A percentile compares a stretch with the other conserved stretches of the same genome.
phyloP scores from a whole-genome alignment of 257 asterid genomes.

The Solanum tarapatanum region DNA sequence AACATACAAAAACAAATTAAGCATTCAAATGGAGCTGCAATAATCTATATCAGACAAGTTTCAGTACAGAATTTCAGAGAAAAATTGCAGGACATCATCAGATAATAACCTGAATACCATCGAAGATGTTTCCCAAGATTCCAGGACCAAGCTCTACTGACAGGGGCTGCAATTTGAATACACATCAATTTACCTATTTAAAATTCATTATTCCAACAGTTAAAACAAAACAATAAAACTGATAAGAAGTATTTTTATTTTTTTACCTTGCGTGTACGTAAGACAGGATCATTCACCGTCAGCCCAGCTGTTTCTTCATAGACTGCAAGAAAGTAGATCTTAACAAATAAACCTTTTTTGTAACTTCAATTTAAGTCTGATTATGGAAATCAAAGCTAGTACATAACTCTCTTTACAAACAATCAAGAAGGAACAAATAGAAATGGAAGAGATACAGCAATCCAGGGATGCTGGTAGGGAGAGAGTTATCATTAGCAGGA shows the following conservation, averaged over 20 bases:
- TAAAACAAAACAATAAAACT: not conserved
- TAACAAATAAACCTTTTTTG: not conserved
- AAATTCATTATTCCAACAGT: not conserved
- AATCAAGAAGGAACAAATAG: not conserved
- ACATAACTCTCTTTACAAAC: not conserved
- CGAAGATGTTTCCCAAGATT: slow-evolving; percentile 87
- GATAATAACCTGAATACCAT: slow-evolving; percentile 75
- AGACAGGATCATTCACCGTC: slow-evolving; percentile 90
- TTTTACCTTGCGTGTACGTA: slow-evolving; percentile 82
- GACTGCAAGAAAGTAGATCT: slow-evolving; percentile 36
- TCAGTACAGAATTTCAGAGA: not conserved
- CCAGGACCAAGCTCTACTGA: slow-evolving; percentile 98
- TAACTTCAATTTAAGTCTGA: not conserved
- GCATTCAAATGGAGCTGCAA: not conserved
- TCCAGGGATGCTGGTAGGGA: not conserved
- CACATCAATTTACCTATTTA: not conserved
- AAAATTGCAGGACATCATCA: slow-evolving; percentile 4
- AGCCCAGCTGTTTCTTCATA: slow-evolving; percentile 97
- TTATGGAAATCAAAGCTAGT: not conserved
- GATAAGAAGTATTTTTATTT: not conserved
- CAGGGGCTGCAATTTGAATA: slow-evolving; percentile 48
- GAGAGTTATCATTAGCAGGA: not conserved
- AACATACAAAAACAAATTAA: not conserved
- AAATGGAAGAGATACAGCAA: not conserved
- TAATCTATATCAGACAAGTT: not conserved